Conservation (phyloP, 176 grass and related monocot species). For the Olyra latifolia region DNA sequence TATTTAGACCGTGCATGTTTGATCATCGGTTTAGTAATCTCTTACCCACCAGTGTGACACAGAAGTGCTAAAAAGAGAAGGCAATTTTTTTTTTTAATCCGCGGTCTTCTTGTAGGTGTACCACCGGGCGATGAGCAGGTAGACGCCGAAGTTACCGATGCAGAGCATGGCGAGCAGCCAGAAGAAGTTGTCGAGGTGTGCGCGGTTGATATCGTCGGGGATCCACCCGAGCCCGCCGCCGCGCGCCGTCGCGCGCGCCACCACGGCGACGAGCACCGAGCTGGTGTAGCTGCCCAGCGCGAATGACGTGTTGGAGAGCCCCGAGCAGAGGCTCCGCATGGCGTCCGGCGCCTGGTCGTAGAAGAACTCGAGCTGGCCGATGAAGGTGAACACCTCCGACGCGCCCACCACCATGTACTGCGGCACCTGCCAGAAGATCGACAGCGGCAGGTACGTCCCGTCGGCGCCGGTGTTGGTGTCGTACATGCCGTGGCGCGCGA, state of each 20-base stretch:
- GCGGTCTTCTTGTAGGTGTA: conserved; percentile 50
- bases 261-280: conserved; percentile 47
- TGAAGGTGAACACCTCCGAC: conserved; percentile 71
- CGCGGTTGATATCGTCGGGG: conserved; percentile 60
- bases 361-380: conserved; percentile 74
- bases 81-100: no score
- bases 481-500: conserved; percentile 31
- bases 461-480: background rate
- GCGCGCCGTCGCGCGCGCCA: conserved; percentile 34
- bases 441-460: conserved; percentile 45
- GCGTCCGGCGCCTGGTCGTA: conserved; percentile 80
- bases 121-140: conserved; percentile 48
- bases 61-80: no score
- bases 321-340: conserved; percentile 67
- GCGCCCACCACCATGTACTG: conserved; percentile 68
- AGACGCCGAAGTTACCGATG: conserved; percentile 36
- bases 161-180: conserved; percentile 54
- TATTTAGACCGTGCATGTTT: no score
- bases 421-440: conserved; percentile 81
- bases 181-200: conserved; percentile 69
- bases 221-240: conserved; percentile 53
- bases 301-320: conserved; percentile 39
- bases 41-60: no score
- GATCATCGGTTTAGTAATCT: no score
- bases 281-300: conserved; percentile 60